Base-by-base conservation (phyloP, 2,329 filamentous ascomycete species). In the Alternaria alternata region DNA sequence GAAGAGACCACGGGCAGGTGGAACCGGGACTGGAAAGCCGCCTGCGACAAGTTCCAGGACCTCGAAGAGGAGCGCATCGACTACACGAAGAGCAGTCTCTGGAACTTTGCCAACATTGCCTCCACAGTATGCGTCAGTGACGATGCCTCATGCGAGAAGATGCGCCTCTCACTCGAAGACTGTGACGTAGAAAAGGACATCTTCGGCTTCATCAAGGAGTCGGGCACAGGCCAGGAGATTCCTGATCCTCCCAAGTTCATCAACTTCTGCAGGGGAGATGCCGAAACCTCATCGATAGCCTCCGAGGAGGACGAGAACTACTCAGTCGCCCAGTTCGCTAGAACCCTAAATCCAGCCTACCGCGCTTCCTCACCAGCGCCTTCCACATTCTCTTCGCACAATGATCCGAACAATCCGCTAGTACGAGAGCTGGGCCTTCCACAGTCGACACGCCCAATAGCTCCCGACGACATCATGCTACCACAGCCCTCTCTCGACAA, bases 161-260 rank as follows among this genome's bases (percentile, higher is more conserved):
- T 99, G 62, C 89, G 96, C 11, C 82, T 98, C 5, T 94, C 94
- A 0, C 84, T 99, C 3, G 96, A 99, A 81, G 91, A 92, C 73
- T 96, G 96, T 81, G 95, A 99, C 71, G 95, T 99, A 2, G 94
- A 97, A 78, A 96, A 94, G 78, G 96, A 99, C 76, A 97, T 99
- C 64, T 82, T 88, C 22, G 83, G 80, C 64, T 99, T 99, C 81
- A 99, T 99, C 80, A 90, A 86, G 64, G 93, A 96, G 48, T 87
- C 82, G 65, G 94, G 94, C 22, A 99, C 95, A 3, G 94, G 95
- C 5, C 94, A 98, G 78, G 96, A 99, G 78, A 99, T 99, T 47
- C 96, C 95, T 1, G 95, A 97, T 77, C 88, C 95, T 24, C 95
- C 95, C 43, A 97, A 93, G 78, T 99, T 97, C 78, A 97, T 99